Conservation (phyloP, 1,284 basidiomycete species). For the Cutaneotrichosporon cutaneum region DNA sequence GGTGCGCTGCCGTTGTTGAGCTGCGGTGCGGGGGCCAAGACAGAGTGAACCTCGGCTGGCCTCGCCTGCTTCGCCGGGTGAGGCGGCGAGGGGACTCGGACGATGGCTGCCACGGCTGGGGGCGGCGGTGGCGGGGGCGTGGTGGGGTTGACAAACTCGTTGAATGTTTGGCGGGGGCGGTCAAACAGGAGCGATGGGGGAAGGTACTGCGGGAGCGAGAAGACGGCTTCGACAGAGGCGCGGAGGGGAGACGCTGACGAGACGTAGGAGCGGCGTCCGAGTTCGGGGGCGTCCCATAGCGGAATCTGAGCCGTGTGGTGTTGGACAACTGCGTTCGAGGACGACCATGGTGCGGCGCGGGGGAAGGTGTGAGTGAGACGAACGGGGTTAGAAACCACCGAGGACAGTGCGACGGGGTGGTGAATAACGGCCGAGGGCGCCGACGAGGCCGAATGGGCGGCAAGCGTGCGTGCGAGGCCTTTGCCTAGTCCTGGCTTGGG, state of each 20-base stretch:
- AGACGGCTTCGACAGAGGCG: conserved; percentile 14
- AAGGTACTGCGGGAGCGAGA: conserved; percentile 13
- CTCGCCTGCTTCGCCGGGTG: conserved; percentile 26
- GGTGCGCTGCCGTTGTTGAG: conserved; percentile 12
- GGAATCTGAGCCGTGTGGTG: conserved; percentile 14
- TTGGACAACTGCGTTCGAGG: background rate
- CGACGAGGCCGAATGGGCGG: conserved; percentile 18
- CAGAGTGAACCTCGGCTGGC: conserved; percentile 27
- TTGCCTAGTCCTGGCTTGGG: conserved; percentile 44
- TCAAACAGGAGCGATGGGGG: conserved; percentile 21
- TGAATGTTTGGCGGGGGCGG: conserved; percentile 8
- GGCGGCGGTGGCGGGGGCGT: conserved; percentile 26
- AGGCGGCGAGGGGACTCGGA: conserved; percentile 23
- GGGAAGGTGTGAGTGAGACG: background rate
- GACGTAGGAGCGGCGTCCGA: conserved; percentile 17
- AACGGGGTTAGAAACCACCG: conserved; percentile 7
- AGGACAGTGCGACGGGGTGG: conserved; percentile 16
- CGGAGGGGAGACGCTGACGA: conserved; percentile 12
- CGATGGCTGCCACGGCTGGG: conserved; percentile 17
- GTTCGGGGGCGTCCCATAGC: conserved; percentile 21
- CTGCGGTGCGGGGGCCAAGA: conserved; percentile 25
- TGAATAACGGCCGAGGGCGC: conserved; percentile 19
- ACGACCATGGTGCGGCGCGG: conserved; percentile 11
- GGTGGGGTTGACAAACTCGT: conserved; percentile 13
- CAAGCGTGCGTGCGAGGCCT: conserved; percentile 37